Conservation (phyloP, 2,329 filamentous ascomycete genomes). For the Fusarium protoensiforme region DNA sequence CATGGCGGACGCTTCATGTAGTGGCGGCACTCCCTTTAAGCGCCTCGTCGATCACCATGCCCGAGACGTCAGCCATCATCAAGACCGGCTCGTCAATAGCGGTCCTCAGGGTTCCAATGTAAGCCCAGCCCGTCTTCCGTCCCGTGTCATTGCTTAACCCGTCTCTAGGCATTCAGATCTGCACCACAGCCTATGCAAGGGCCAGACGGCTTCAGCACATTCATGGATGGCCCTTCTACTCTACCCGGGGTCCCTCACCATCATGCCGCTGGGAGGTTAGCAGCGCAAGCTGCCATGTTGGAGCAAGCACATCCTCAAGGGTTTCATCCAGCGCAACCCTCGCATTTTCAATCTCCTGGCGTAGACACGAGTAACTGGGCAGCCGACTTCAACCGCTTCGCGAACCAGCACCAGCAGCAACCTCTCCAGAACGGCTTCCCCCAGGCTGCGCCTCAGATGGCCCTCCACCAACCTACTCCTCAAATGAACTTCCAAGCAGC, state of each 20-base stretch:
- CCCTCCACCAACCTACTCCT: constrained; percentile 33
- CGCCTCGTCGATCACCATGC: constrained; percentile 55
- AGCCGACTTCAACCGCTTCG: constrained; percentile 51
- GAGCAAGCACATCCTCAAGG: constrained; percentile 40
- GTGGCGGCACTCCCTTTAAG: constrained; percentile 56
- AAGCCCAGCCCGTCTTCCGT: constrained; percentile 24
- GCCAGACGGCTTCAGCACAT: constrained; percentile 49
- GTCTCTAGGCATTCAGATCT: constrained; percentile 49
- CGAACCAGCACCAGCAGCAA: constrained; percentile 41
- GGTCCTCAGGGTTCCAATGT: constrained; percentile 45
- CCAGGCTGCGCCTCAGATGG: constrained; percentile 37
- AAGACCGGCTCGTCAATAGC: constrained; percentile 52
- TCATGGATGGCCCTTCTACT: constrained; percentile 46
- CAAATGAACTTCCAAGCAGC: constrained; percentile 46
- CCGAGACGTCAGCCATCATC: constrained; percentile 54
- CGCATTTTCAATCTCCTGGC: constrained; percentile 40
- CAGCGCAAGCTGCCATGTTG: constrained; percentile 49
- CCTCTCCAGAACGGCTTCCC: constrained; percentile 31
- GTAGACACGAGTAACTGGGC: constrained; percentile 49
- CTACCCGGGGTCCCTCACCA: constrained; percentile 46
- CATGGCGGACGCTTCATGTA: constrained; percentile 57
- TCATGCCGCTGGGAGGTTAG: constrained; percentile 49
- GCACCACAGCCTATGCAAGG: constrained; percentile 41
- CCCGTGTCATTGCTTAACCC: not conserved
- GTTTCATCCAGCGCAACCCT: constrained; percentile 34